Base-by-base conservation (phyloP, 495 filamentous ascomycete genomes). In the Neurospora discreta region DNA sequence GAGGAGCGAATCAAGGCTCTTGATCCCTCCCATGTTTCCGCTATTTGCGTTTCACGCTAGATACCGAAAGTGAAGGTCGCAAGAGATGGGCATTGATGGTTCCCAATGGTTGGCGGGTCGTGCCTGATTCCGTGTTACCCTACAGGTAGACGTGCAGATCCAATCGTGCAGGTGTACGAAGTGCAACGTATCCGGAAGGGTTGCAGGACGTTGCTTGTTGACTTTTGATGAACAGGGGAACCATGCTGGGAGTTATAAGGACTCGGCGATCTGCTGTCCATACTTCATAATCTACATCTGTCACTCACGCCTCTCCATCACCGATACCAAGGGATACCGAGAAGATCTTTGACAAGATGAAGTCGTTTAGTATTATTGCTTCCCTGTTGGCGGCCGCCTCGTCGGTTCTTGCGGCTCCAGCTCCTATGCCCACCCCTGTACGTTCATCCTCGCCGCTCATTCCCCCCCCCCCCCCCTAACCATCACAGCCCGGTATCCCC, bases 401-500 rank as follows among this genome's bases (percentile, higher is more conserved):
- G 7, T 36, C 46, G 36, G 77, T 73, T 39, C 74, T 78, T 42
- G 80, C 77, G 58, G 41, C 73, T 33, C 80, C 81, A 52, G 76
- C 71, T 11, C 77, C 69, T 30, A 78, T 77, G 68, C 81, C 80
- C 8, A 79, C 75, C 70, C 78, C 80, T 39, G 79, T 81, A 68
- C 39, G 80, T 74, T n/a, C 16, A 46, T 43, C 52, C 8, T 16
- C 42, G 13, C 20, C 46, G 5, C 46, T 30, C 5, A 58, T 26
- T 26, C 18, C 9, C 6, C n/a, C 71, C 39, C n/a, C n/a, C n/a
- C n/a, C n/a, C n/a, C n/a, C n/a, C 43, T 73, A 15, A 77, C 46
- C 30, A n/a, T 30, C 3, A 71, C 40, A 84, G 82, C 89, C 90
- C 16, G 86, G 86, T 60, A 87, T 93, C 69, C 91, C 91, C 0